These are phyloP conservation scores for Ogataea trehalophila DNA, from an alignment of 805 yeast species.

Conservation along the genomic window DNA sequence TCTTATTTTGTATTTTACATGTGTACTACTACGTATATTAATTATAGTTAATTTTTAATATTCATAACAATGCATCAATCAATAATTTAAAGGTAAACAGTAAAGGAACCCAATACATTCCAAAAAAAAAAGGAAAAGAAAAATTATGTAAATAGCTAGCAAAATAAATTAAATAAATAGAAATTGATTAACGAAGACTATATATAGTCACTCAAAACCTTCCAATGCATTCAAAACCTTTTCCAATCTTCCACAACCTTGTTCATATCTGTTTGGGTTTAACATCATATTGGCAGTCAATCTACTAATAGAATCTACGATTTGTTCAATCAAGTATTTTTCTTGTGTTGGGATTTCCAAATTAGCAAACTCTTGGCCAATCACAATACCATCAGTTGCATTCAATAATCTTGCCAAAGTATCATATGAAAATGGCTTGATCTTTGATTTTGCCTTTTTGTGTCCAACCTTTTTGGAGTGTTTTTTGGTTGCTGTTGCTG, in stretches of 20 bases:
- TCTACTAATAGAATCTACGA: slow-evolving; percentile 79
- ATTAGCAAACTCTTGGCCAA: slow-evolving; percentile 68
- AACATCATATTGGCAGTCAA: slow-evolving; percentile 87
- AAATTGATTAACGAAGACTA: slow-evolving; percentile 1
- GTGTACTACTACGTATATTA: neutral
- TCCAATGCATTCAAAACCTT: slow-evolving; percentile 83
- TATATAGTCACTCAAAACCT: slow-evolving; percentile 56
- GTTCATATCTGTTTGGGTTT: slow-evolving; percentile 74
- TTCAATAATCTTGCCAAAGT: slow-evolving; percentile 48
- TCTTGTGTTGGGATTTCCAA: slow-evolving; percentile 73
- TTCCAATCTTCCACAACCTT: slow-evolving; percentile 74
- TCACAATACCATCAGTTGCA: slow-evolving; percentile 56
- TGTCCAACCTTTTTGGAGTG: slow-evolving; percentile 5
- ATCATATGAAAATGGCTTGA: slow-evolving; percentile 33
- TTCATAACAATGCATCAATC: too few species aligned
- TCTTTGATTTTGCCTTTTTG: slow-evolving; percentile 19
- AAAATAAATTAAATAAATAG: neutral
- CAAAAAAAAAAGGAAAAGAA: neutral
- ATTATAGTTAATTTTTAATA: too few species aligned
- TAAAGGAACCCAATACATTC: neutral
- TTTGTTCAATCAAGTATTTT: slow-evolving; percentile 73
- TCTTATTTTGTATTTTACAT: neutral
- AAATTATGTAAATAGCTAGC: neutral
- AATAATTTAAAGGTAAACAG: too few species aligned
- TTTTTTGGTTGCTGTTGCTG: neutral